phyloP scores from a whole-genome alignment of 169 alveolate genomes.

The Ichthyophthirius multifiliis region DNA sequence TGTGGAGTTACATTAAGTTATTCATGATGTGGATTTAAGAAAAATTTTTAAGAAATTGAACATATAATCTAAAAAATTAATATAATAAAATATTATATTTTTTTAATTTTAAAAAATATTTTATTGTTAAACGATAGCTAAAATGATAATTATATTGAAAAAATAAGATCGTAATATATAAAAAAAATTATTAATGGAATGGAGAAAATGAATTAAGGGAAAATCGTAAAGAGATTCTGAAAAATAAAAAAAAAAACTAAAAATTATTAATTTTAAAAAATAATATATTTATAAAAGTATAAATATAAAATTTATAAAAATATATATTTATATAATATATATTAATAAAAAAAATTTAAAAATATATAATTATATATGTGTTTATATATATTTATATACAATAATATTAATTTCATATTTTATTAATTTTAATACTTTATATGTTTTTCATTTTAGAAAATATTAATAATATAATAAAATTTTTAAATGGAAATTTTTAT shows the following conservation, averaged over 20 bases:
- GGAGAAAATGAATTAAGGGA: constrained; percentile 2
- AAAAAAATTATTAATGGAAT: background rate
- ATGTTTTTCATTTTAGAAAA: no score
- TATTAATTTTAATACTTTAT: no score
- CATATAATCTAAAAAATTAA: background rate
- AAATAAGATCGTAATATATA: background rate
- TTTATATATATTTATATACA: no score
- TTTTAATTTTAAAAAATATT: background rate
- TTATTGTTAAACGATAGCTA: background rate
- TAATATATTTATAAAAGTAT: no score
- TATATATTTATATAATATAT: no score
- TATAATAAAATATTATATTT: background rate
- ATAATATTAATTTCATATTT: no score
- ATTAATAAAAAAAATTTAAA: no score
- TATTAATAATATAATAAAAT: no score
- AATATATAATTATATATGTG: no score
- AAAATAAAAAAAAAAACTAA: background rate
- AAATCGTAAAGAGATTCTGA: background rate
- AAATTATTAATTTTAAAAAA: no score
- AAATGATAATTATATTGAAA: background rate
- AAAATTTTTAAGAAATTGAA: background rate
- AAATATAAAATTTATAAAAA: no score
- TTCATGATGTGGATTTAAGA: background rate
- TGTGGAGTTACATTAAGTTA: background rate
- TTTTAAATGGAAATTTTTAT: no score